These are phyloP conservation scores for Dothistroma septosporum DNA, from an alignment of 2,329 filamentous ascomycete genomes.

Conservation along the genomic window DNA sequence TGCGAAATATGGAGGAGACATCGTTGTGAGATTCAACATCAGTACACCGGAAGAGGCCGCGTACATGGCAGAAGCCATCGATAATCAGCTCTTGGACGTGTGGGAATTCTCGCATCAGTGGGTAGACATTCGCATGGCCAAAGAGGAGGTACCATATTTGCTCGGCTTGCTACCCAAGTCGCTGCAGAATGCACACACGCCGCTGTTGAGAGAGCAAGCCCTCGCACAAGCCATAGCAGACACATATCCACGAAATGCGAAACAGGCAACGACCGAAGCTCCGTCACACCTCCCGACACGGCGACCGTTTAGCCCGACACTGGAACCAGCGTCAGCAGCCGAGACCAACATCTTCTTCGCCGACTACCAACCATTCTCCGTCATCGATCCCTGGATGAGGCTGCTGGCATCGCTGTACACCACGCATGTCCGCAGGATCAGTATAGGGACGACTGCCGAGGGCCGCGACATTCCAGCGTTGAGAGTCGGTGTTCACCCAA, in stretches of 20 bases:
- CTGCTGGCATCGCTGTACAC: slow-evolving; percentile 87
- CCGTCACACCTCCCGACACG: slow-evolving; percentile 9
- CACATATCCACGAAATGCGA: slow-evolving; percentile 52
- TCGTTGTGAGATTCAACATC: slow-evolving; percentile 87
- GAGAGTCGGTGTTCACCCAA: slow-evolving; percentile 63
- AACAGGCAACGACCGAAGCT: slow-evolving; percentile 10
- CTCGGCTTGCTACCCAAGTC: slow-evolving; percentile 72
- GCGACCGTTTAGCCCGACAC: slow-evolving; percentile 26
- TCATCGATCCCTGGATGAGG: slow-evolving; percentile 86
- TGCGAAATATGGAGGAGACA: slow-evolving; percentile 65
- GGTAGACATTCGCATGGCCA: slow-evolving; percentile 77
- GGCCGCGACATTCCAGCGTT: slow-evolving; percentile 81
- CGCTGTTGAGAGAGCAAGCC: slow-evolving; percentile 67
- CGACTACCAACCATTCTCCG: slow-evolving; percentile 83
- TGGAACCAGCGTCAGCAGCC: slow-evolving; percentile 20
- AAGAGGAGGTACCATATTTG: slow-evolving; percentile 72
- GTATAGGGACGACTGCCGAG: slow-evolving; percentile 80
- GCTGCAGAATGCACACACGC: slow-evolving; percentile 65
- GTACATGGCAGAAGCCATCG: slow-evolving; percentile 67
- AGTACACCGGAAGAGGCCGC: slow-evolving; percentile 63
- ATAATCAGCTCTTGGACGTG: slow-evolving; percentile 77
- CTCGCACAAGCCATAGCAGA: slow-evolving; percentile 72
- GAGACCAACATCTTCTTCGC: slow-evolving; percentile 73
- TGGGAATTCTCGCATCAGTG: slow-evolving; percentile 81
- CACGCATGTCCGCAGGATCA: slow-evolving; percentile 67